Conservation (phyloP, 306 rosid genomes). For the Notholithocarpus densiflorus region DNA sequence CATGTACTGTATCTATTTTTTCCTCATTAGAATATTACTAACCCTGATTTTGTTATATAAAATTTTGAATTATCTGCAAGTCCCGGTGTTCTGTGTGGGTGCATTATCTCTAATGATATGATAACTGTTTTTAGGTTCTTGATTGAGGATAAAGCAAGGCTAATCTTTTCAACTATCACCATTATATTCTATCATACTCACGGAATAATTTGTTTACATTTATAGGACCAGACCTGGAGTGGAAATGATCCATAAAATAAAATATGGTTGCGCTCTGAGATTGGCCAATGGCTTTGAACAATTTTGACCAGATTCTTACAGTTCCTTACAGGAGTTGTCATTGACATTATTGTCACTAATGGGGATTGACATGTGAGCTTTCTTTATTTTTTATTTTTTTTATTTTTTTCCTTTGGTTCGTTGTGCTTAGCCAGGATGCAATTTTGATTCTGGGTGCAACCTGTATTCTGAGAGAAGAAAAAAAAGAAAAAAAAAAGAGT, state of each 20-base stretch:
- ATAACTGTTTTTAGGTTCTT: not conserved
- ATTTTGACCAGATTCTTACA: conserved; percentile 50
- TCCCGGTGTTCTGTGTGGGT: not conserved
- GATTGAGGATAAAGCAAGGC: not conserved
- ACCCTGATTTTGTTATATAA: not conserved
- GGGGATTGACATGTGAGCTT: conserved; percentile 25
- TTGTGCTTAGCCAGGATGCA: conserved; percentile 35
- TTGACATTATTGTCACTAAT: not conserved
- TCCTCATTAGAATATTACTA: not conserved
- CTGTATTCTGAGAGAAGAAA: conserved; percentile 23
- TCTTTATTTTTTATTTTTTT: not conserved
- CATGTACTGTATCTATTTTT: not conserved
- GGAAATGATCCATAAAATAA: conserved; percentile 25
- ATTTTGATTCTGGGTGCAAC: conserved; percentile 34
- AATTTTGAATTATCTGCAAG: not conserved
- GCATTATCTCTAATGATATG: not conserved
- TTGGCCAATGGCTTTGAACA: conserved; percentile 42
- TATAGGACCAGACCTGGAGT: conserved; percentile 30
- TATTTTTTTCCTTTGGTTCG: conserved; percentile 34
- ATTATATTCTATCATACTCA: not conserved
- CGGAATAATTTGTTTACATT: not conserved
- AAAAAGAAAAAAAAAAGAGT: not conserved
- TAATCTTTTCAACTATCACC: not conserved
- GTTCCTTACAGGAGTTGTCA: not conserved
- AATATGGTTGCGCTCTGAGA: conserved; percentile 9